Conservation (phyloP, 768 basidiomycete genomes). For the Mycena vitilis region DNA sequence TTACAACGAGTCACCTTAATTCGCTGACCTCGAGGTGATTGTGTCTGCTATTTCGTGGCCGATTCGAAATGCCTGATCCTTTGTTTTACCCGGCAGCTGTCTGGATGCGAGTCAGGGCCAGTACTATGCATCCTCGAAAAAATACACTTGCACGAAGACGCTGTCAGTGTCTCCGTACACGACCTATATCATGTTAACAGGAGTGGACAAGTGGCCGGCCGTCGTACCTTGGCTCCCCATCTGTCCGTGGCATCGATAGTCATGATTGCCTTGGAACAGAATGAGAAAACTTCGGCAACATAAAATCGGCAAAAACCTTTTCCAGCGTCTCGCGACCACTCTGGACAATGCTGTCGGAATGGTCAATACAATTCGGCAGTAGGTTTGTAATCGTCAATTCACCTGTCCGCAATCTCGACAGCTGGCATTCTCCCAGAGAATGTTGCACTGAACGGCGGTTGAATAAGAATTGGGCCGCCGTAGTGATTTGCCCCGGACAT, state of each 20-base stretch:
- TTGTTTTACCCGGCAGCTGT: slow-evolving; percentile 89
- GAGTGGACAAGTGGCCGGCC: not conserved
- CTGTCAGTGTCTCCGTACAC: slow-evolving; percentile 99
- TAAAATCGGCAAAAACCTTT: slow-evolving; percentile 58
- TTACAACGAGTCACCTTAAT: too few relatives aligned
- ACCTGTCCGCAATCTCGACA: slow-evolving; percentile 93
- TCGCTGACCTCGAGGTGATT: slow-evolving; percentile 62
- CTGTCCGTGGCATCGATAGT: slow-evolving; percentile 79
- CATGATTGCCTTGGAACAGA: slow-evolving; percentile 75
- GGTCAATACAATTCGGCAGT: not conserved
- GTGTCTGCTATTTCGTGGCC: slow-evolving; percentile 93
- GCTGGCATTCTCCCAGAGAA: slow-evolving; percentile 98
- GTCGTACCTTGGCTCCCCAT: slow-evolving; percentile 81
- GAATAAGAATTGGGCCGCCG: not conserved
- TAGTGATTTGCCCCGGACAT: not conserved
- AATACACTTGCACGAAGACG: slow-evolving; percentile 73
- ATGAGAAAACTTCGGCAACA: not conserved
- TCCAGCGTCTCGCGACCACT: slow-evolving; percentile 95
- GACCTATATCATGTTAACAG: slow-evolving; percentile 55
- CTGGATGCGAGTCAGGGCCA: slow-evolving; percentile 40
- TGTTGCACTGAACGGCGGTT: slow-evolving; percentile 70
- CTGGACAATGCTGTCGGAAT: slow-evolving; percentile 79
- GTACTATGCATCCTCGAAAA: not conserved
- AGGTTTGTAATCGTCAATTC: not conserved
- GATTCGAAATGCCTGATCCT: slow-evolving; percentile 92